Conservation (phyloP, 2,329 filamentous ascomycete genomes). For the Didymella pinodella region DNA sequence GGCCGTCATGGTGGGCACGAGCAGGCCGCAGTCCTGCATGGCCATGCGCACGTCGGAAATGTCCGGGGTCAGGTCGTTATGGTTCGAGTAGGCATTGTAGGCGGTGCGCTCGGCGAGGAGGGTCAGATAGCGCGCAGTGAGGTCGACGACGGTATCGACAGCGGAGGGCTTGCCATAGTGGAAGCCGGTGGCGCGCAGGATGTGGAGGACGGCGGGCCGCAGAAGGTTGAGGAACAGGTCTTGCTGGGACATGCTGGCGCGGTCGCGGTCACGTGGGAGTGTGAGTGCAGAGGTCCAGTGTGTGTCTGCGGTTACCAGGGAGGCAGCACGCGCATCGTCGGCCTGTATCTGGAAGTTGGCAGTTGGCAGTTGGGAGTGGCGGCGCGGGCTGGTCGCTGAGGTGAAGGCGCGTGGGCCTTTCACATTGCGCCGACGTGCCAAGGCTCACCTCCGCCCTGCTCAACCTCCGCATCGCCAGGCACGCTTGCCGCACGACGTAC, state of each 20-base stretch:
- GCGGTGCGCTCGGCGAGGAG: slow-evolving; percentile 77
- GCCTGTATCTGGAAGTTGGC: neutral
- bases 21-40: slow-evolving; percentile 78
- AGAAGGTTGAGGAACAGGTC: slow-evolving; percentile 77
- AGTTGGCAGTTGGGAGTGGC: neutral
- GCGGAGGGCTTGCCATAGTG: slow-evolving; percentile 82
- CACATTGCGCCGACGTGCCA: slow-evolving; percentile 28
- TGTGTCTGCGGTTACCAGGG: slow-evolving; percentile 27
- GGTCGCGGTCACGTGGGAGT: slow-evolving; percentile 3
- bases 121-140: slow-evolving; percentile 81
- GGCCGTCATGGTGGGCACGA: slow-evolving; percentile 72
- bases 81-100: slow-evolving; percentile 73
- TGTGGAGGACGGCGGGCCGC: slow-evolving; percentile 86
- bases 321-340: slow-evolving; percentile 37
- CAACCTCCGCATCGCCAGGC: slow-evolving; percentile 8
- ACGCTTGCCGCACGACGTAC: neutral
- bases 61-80: slow-evolving; percentile 68
- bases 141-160: slow-evolving; percentile 85
- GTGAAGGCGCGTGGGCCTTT: slow-evolving; percentile 28
- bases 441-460: slow-evolving; percentile 20
- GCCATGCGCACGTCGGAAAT: slow-evolving; percentile 86
- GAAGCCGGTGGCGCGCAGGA: slow-evolving; percentile 90
- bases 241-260: slow-evolving; percentile 48
- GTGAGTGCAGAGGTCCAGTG: slow-evolving; percentile 29
- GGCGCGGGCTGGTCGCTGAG: slow-evolving; percentile 9